Evolutionary conservation across 176 grass and related monocot genomes (phyloP), one percentile per base, ranked within the genome.

Genomic region (Cocos nucifera): DNA sequence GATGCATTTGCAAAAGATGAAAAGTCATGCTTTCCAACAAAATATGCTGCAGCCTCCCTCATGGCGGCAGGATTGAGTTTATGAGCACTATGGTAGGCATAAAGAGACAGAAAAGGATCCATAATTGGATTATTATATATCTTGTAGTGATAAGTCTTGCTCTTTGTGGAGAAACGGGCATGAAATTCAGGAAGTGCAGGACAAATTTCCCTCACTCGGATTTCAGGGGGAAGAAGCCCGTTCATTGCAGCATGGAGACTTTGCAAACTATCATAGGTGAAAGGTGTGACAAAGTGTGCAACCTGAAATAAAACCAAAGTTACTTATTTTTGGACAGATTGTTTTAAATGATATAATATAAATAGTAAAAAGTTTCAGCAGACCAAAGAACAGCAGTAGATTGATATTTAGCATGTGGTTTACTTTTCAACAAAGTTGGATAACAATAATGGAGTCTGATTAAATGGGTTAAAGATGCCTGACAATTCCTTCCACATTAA

Each of bases 81-180:
- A 74, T 90, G 69, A 61, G 35, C 75, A 87, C 86, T 90, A 59
- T 87, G 86, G 16, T 84, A 90, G 58, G 83, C 80, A 71, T 85
- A 87, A 74, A 30, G 55, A 69, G 59, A 72, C 53, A 85, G 75
- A 69, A 96, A 84, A 39, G 91, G 91, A 53, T 96, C 86, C 86
- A 96, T 96, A 53, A 96, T 62, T 54, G 80, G 63, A 72, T 73
- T 76, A 66, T 96, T 85, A 77, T 90, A 87, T 63, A 96, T 96
- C 73, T 82, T 96, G 83, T 96, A 96, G 50, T 73, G 71, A 76
- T 96, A 96, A 50, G 89, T 83, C 82, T 96, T 96, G 75, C 80
- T 85, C 71, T 67, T 90, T n/a, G 83, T 77, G 12, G 86, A 90
- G 80, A 85, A 78, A 17, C 91, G 80, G 17, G 91, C 91, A 72